phyloP scores from a whole-genome alignment of 805 yeast species.

The Wickerhamiella dianesei region DNA sequence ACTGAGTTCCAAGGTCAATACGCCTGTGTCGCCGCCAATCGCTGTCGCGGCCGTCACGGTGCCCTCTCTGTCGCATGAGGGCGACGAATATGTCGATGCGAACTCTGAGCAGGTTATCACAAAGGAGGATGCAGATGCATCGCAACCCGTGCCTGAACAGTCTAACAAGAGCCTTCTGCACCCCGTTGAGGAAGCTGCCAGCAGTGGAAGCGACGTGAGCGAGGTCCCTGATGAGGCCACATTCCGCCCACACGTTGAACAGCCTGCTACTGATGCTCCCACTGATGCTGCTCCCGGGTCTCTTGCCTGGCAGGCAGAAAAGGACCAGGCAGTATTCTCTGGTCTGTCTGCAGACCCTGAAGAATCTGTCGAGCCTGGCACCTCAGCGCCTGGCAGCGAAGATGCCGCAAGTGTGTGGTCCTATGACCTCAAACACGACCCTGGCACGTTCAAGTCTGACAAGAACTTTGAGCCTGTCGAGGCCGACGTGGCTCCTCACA shows the following conservation, averaged over 20 bases:
- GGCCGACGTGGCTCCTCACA: constrained; percentile 20
- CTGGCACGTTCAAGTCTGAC: constrained; percentile 19
- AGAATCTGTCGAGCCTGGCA: constrained; percentile 1
- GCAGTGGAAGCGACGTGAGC: constrained; percentile 12
- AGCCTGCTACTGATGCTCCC: neutral
- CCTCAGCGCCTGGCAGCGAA: constrained; percentile 9
- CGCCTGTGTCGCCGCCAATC: neutral
- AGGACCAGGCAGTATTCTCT: constrained; percentile 14
- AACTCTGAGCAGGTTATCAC: neutral
- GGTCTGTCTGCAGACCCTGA: constrained; percentile 6
- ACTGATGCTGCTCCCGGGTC: constrained; percentile 6
- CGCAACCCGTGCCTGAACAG: neutral
- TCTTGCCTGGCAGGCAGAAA: constrained; percentile 17
- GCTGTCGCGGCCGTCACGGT: neutral
- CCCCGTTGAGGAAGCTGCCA: neutral
- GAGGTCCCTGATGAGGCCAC: constrained; percentile 9
- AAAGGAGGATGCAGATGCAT: neutral
- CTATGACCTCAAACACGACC: constrained; percentile 23
- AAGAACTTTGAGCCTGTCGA: constrained; percentile 21
- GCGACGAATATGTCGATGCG: neutral
- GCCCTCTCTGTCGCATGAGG: too few species aligned
- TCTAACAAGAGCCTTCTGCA: neutral
- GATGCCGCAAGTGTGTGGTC: constrained; percentile 23
- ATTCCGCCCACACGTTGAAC: constrained; percentile 1
- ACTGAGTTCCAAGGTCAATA: neutral